Base-by-base conservation (phyloP, 192 early-diverging fungal genomes). In the Rhizophagus sp. region DNA sequence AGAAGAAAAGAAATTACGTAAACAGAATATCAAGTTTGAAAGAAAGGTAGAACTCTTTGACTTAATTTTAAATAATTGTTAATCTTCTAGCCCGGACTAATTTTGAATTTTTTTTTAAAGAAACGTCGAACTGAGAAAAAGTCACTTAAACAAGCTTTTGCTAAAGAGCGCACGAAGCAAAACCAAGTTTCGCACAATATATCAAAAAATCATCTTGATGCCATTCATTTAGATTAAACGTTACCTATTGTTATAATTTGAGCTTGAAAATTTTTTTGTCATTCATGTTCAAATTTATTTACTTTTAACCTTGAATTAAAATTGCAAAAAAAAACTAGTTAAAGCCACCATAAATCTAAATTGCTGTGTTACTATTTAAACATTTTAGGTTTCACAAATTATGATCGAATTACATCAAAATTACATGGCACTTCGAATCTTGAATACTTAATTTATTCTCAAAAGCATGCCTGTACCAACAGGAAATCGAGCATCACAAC, bases 1-100 rank as follows among this genome's bases (percentile, higher is more conserved):
- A 79, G 98, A 97, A 74, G 96, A 99, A 79, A 98, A 97, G 91
- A 94, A 94, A 83, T 87, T 85, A 64, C 91, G 98, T 69, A 99
- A 99, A 84, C 89, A 88, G 79, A 89, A 89, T 41, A 81, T 97
- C 78, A 98, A 99, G 83, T 92, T 90, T 41, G 92, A 92, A 33
- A 93, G 93, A 84, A 90, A 86, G 90, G 90, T 89, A 90, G 62
- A 70, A 39, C 11, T 19, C 15, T 80, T 24, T 12, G 44, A 44
- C 6, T 49, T 17, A 47, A 9, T 74, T 69, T 41, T 25, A 41
- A 13, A 39, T 25, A 27, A 63, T 65, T 33, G 24, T 39, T 3
- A 62, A 75, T 76, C 4, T 22, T 65, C 25, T 39, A 50, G 7
- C 1, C 44, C 62, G 4, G 24, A 63, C 70, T 39, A 79, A 61